phyloP scores from a whole-genome alignment of 352 stramenopile genomes.

The Globisporangium megalacanthum region DNA sequence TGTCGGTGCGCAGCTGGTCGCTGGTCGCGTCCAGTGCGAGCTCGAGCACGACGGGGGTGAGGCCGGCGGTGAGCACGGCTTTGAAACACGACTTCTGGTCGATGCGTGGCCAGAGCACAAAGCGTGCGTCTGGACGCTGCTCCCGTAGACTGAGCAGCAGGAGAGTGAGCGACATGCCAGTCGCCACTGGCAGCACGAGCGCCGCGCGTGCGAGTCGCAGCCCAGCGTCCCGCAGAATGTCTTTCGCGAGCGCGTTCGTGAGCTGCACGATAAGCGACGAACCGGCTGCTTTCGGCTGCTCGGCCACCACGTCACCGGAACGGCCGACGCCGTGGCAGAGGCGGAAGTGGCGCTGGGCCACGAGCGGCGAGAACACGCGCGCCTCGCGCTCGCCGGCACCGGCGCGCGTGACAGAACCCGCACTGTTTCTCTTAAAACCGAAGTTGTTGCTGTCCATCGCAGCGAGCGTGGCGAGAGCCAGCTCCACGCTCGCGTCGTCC shows the following conservation, averaged over 20 bases:
- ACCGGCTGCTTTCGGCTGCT: conserved; percentile 98
- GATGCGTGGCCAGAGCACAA: conserved; percentile 94
- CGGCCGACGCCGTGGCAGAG: conserved; percentile 95
- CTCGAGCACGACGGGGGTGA: conserved; percentile 89
- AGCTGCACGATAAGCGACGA: conserved; percentile 95
- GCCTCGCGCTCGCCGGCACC: conserved; percentile 97
- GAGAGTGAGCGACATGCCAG: conserved; percentile 95
- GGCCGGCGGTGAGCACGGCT: conserved; percentile 90
- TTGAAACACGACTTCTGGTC: conserved; percentile 99
- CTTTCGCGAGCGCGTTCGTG: conserved; percentile 84
- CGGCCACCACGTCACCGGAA: conserved; percentile 96
- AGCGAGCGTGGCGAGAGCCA: conserved; percentile 81
- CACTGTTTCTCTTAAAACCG: conserved; percentile 4
- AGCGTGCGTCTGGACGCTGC: conserved; percentile 40
- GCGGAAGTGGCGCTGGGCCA: conserved; percentile 89
- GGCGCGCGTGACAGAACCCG: conserved; percentile 37
- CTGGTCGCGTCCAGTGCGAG: conserved; percentile 38
- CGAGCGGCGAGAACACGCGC: conserved; percentile 80
- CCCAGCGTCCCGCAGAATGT: conserved; percentile 89
- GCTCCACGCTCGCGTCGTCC: conserved; percentile 86
- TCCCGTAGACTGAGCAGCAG: conserved; percentile 84
- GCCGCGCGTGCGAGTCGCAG: conserved; percentile 54
- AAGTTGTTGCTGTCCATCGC: conserved; percentile 97
- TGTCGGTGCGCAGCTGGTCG: conserved; percentile 88
- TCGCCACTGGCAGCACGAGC: conserved; percentile 95